Evolutionary conservation across 2,329 filamentous ascomycete species (phyloP).

Genomic region (Simplicillium sp.): DNA sequence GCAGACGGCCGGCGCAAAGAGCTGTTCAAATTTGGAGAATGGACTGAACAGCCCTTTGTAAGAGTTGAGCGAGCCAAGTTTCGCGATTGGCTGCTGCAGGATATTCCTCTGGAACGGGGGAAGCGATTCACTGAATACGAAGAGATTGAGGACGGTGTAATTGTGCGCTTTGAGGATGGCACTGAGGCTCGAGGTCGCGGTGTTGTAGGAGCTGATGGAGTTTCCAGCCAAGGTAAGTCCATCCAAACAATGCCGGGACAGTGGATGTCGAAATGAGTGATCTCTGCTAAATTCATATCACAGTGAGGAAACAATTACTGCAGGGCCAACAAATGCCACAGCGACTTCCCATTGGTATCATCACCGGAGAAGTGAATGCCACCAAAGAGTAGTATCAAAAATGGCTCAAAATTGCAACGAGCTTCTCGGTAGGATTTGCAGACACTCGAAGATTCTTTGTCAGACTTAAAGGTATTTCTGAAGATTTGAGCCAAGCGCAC

Average conservation of each 20-base stretch:
- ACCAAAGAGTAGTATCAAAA: conserved; percentile 2
- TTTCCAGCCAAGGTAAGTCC: conserved; percentile 22
- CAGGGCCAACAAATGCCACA: no score
- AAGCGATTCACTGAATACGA: conserved; percentile 22
- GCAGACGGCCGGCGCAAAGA: no score
- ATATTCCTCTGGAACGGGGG: conserved; percentile 25
- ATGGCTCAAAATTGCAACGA: no score
- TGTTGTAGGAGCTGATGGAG: conserved; percentile 37
- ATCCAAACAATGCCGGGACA: conserved; percentile 14
- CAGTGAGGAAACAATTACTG: conserved; percentile 6
- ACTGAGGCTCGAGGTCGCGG: conserved; percentile 30
- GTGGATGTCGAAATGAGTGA: conserved; percentile 4
- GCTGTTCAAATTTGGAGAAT: no score
- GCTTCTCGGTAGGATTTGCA: no score
- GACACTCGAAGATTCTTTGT: no score
- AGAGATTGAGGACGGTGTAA: conserved; percentile 22
- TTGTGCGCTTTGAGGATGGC: conserved; percentile 32
- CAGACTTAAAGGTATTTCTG: no score
- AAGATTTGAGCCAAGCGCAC: no score
- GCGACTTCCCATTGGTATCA: conserved; percentile 19
- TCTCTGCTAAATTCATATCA: conserved; percentile 14
- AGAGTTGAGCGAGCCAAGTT: neutral
- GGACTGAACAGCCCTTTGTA: neutral
- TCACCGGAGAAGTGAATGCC: conserved; percentile 11
- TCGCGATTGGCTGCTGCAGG: conserved; percentile 13